These are phyloP conservation scores for Vanderwaltozyma verrucispora DNA, from an alignment of 805 yeast genomes.

Conservation along the genomic window DNA sequence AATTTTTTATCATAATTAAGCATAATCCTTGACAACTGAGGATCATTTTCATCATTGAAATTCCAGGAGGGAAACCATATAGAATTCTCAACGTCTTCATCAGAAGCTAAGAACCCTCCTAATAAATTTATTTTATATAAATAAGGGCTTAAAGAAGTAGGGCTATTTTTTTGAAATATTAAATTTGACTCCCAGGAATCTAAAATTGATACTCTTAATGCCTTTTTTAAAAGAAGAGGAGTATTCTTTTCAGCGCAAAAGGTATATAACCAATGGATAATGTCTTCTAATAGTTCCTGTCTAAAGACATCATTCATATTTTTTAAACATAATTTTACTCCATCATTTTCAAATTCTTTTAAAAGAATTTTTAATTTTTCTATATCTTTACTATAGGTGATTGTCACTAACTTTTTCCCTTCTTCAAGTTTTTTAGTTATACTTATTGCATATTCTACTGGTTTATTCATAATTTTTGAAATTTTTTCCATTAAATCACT, in stretches of 20 bases:
- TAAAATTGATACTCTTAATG: slow-evolving; percentile 17
- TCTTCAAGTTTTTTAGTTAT: slow-evolving; percentile 12
- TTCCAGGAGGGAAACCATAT: slow-evolving; percentile 25
- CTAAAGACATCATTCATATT: slow-evolving; percentile 19
- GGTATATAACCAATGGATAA: slow-evolving; percentile 17
- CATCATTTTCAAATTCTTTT: slow-evolving; percentile 12
- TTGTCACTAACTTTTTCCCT: slow-evolving; percentile 13
- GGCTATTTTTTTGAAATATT: slow-evolving; percentile 6
- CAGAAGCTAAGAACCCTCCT: slow-evolving; percentile 23
- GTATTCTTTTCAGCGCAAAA: slow-evolving; percentile 6
- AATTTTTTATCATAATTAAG: slow-evolving; percentile 16
- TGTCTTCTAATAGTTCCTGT: slow-evolving; percentile 15
- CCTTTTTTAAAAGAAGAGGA: slow-evolving; percentile 4
- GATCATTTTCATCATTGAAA: slow-evolving; percentile 11
- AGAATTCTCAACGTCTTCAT: slow-evolving; percentile 13
- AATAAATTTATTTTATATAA: slow-evolving; percentile 17
- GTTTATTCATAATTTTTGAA: slow-evolving; percentile 15
- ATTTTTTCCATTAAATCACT: slow-evolving; percentile 20
- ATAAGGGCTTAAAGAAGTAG: slow-evolving; percentile 6
- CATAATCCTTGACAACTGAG: slow-evolving; percentile 9
- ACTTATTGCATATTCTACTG: slow-evolving; percentile 18
- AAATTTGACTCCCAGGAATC: slow-evolving; percentile 18
- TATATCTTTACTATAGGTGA: slow-evolving; percentile 13
- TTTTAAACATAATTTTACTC: slow-evolving; percentile 14
- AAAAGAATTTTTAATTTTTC: slow-evolving; percentile 10